These are phyloP conservation scores for Coriaria nepalensis DNA, from an alignment of 306 rosid genomes.

Conservation along the genomic window DNA sequence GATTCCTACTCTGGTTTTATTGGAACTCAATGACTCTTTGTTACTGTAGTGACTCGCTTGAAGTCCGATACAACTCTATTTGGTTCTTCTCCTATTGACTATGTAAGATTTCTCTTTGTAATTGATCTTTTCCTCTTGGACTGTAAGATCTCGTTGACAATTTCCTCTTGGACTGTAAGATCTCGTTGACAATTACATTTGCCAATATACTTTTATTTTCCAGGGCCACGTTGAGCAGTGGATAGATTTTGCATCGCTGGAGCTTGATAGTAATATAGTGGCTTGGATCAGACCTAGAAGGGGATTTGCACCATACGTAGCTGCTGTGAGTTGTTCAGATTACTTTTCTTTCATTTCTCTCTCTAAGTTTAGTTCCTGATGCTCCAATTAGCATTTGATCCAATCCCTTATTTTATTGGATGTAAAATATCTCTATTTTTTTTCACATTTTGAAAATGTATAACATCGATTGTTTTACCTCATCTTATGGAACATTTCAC, in stretches of 20 bases:
- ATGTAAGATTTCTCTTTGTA: conserved; percentile 18
- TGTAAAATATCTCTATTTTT: neutral
- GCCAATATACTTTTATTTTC: conserved; percentile 6
- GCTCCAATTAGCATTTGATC: too few species aligned
- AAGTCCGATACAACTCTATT: conserved; percentile 31
- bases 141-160: neutral
- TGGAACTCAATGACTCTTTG: neutral
- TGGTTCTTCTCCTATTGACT: conserved; percentile 51
- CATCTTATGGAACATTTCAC: too few species aligned
- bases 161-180: neutral
- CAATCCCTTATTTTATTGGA: too few species aligned
- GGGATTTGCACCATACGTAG: conserved; percentile 32
- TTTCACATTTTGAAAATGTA: neutral
- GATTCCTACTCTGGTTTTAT: neutral
- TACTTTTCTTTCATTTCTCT: neutral
- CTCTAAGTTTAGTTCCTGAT: neutral
- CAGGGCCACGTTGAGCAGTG: conserved; percentile 80
- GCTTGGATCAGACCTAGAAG: conserved; percentile 31
- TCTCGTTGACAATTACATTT: conserved; percentile 1
- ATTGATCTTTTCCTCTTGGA: neutral
- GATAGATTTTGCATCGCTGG: conserved; percentile 64
- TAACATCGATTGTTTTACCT: too few species aligned
- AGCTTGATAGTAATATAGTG: conserved; percentile 35
- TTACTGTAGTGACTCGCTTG: conserved; percentile 52
- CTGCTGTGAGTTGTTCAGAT: conserved; percentile 38